These are phyloP conservation scores for Colletotrichum sidae DNA, from an alignment of 2,329 filamentous ascomycete species.

Conservation along the genomic window DNA sequence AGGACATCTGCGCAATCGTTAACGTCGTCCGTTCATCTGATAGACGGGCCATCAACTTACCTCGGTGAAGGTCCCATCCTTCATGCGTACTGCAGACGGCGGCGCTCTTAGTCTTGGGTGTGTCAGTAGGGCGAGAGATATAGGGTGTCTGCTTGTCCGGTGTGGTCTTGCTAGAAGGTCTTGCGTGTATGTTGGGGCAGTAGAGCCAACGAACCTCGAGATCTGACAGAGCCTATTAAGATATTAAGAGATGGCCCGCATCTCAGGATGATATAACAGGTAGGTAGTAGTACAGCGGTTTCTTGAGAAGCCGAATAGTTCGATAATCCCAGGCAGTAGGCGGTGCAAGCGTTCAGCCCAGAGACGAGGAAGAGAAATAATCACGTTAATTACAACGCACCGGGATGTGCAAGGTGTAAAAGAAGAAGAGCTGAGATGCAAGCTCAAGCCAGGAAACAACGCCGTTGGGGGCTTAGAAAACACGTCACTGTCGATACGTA, in stretches of 20 bases:
- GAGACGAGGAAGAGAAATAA: slow-evolving; percentile 28
- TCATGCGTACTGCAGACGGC: slow-evolving; percentile 33
- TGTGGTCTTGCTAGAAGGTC: too few relatives aligned
- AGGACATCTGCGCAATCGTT: slow-evolving; percentile 50
- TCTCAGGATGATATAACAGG: slow-evolving; percentile 16
- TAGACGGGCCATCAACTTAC: slow-evolving; percentile 7
- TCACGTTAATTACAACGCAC: slow-evolving; percentile 26
- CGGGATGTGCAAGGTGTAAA: slow-evolving; percentile 12
- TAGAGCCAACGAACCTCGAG: slow-evolving; percentile 19
- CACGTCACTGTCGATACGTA: slow-evolving; percentile 35
- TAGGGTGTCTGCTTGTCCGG: too few relatives aligned
- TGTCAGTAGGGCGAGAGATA: not conserved
- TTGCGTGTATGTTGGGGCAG: not conserved
- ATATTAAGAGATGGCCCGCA: slow-evolving; percentile 36
- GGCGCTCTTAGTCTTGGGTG: not conserved
- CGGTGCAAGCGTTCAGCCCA: slow-evolving; percentile 24
- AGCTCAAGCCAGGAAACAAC: slow-evolving; percentile 11
- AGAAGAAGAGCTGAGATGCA: slow-evolving; percentile 30
- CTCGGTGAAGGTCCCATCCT: slow-evolving; percentile 39
- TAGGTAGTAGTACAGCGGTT: slow-evolving; percentile 14
- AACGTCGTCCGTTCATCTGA: not conserved
- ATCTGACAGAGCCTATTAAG: slow-evolving; percentile 27
- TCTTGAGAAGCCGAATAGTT: slow-evolving; percentile 6
- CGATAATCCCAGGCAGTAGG: slow-evolving; percentile 14
- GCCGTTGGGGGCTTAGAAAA: slow-evolving; percentile 26